Evolutionary conservation across 2,329 filamentous ascomycete genomes (phyloP), one percentile per base, ranked within the genome.

Genomic region (Teratosphaeria destructans): DNA sequence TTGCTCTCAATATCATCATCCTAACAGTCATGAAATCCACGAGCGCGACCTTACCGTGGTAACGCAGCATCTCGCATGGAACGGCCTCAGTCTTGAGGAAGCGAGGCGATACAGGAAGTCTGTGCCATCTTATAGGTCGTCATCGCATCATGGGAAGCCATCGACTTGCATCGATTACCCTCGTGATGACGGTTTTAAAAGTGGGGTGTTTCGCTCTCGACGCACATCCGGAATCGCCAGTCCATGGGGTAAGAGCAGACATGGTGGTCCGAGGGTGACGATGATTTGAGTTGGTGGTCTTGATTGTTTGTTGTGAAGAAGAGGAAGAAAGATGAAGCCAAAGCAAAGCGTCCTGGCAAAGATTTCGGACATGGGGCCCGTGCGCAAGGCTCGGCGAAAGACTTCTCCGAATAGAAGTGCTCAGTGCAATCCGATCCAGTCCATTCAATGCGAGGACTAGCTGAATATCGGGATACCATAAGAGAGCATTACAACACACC

Each of bases 161-260:
- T 77, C 71, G 75, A 74, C 66, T 52, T 29, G 37, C 55, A 77
- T 23, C 76, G 79, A 70, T 62, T 71, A 71, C 83, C 82, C 84
- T 90, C 86, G 83, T 85, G 82, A 85, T 82, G 82, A 89, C 86
- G 86, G 87, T 90, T 90, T 90, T 90, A 87, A 79, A 86, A 84
- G 82, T 82, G 85, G 81, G 2, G 23, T 73, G 75, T 16, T 70
- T 81, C 78, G 70, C 76, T 90, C 86, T 89, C 77, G 86, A 87
- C 86, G 76, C 79, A 82, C 82, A 75, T 81, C 83, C 83, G 83
- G 83, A 87, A 79, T 86, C 83, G 81, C 79, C 84, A 87, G 82
- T 79, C 66, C 65, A 65, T 63, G 55, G 53, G 19, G 81, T 23
- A 83, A 81, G 85, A 68, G 77, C 72, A 55, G 56, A 55, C 54